A percentile compares a stretch with the other conserved stretches of the same genome.
Conservation (phyloP, 1,139 yeast species). For the Blastobotrys proliferans region DNA sequence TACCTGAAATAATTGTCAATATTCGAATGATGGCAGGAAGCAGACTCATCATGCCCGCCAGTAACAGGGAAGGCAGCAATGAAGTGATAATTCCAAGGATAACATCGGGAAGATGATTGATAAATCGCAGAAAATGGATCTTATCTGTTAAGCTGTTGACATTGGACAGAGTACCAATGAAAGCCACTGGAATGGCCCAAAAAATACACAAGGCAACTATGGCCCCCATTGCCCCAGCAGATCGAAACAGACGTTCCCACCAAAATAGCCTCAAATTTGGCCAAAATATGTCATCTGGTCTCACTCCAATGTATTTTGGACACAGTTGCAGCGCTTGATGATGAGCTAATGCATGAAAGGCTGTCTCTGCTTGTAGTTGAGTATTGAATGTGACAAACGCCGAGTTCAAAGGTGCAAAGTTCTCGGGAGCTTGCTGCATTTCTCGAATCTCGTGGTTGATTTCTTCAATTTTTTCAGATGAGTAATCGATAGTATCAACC, state of each 20-base stretch:
- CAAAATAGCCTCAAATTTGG: constrained; percentile 74
- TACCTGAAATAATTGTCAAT: constrained; percentile 72
- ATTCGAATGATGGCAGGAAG: constrained; percentile 75
- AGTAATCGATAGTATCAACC: constrained; percentile 77
- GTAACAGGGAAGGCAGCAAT: constrained; percentile 75
- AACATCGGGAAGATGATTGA: constrained; percentile 60
- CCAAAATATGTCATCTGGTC: constrained; percentile 86
- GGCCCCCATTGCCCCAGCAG: constrained; percentile 54
- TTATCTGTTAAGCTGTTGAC: constrained; percentile 65
- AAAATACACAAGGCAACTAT: constrained; percentile 60
- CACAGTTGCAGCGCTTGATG: constrained; percentile 60
- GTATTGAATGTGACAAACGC: constrained; percentile 83
- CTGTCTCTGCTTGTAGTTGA: constrained; percentile 84
- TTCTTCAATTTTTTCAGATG: constrained; percentile 61
- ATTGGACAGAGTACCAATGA: constrained; percentile 90
- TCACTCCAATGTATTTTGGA: constrained; percentile 62
- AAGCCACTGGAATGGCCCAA: constrained; percentile 95
- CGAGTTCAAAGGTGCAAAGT: constrained; percentile 47
- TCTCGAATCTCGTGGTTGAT: constrained; percentile 61
- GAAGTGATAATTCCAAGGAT: constrained; percentile 82
- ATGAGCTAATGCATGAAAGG: constrained; percentile 71
- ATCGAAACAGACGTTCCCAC: constrained; percentile 74
- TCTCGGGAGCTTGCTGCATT: constrained; percentile 48
- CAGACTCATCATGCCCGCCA: constrained; percentile 78
- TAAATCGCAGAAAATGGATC: constrained; percentile 65